Percentiles rank a stretch among this genome's conserved stretches.
phyloP scores from a whole-genome alignment of 2,329 filamentous ascomycete species.

The Beauveria caledonica region DNA sequence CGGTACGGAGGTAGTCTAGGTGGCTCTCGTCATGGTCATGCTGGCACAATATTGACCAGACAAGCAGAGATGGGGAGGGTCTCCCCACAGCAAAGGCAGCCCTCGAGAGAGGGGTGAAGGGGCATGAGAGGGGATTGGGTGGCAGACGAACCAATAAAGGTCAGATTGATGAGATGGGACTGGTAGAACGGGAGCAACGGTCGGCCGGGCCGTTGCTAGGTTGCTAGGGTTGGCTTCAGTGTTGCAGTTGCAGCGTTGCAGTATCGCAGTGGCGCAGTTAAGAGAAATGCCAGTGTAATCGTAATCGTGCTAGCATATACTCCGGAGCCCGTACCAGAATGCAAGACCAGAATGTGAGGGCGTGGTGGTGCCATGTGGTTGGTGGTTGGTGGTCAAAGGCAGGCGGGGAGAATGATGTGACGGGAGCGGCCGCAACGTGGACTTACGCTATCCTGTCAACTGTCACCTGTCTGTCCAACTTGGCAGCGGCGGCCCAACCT shows the following conservation, averaged over 20 bases:
- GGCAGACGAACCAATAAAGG: not conserved
- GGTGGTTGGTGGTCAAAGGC: not conserved
- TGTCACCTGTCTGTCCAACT: not conserved
- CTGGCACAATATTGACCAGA: constrained; percentile 1
- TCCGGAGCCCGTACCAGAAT: too few relatives aligned
- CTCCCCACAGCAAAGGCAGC: constrained; percentile 8
- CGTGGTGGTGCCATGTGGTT: too few relatives aligned
- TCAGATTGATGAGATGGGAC: constrained; percentile 4
- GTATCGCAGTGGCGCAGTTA: too few relatives aligned
- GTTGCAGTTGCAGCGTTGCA: not conserved
- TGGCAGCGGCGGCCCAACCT: not conserved
- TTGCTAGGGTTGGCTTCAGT: constrained; percentile 5
- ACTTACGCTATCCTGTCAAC: not conserved
- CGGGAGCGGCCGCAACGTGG: constrained; percentile 6
- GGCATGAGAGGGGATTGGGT: not conserved
- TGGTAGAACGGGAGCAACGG: constrained; percentile 1
- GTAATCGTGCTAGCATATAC: too few relatives aligned
- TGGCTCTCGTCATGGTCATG: constrained; percentile 4
- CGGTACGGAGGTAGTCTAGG: not conserved
- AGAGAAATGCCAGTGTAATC: too few relatives aligned
- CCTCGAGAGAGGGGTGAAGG: constrained; percentile 2
- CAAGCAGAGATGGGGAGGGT: not conserved
- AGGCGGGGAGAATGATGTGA: constrained; percentile 5
- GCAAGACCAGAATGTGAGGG: too few relatives aligned
- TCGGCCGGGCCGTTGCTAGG: constrained; percentile 9